Evolutionary conservation across 257 asterid species (phyloP), one percentile per base, ranked within the genome.

Genomic region (Rhazya stricta): DNA sequence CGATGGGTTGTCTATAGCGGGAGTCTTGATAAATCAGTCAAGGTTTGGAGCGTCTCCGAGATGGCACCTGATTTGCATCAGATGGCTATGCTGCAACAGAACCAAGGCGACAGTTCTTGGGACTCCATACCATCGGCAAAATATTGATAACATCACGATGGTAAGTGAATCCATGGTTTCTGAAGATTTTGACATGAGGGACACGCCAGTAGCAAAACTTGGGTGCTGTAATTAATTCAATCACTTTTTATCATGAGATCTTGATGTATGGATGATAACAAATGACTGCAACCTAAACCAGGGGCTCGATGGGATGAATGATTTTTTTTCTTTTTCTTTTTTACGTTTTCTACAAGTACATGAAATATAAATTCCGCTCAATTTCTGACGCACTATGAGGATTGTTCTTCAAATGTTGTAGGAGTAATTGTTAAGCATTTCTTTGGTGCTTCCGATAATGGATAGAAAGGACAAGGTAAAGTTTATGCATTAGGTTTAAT

Each of bases 31-130:
- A 91, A 89, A 70, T 91, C 96, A 0, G 96, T 91, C 9, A 91
- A 89, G 77, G 94, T 91, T 67, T 91, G 97, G 97, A 88, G 92
- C 29, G 90, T 91, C 51, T 85, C 94, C 51, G 97, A 91, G 62
- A 82, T 83, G 85, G 88, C 87, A 37, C 88, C 88, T 5, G 92
- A 85, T 68, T 70, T 83, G 83, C 81, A 82, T 37, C 78, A 74
- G 63, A 74, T 81, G 81, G 77, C 74, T 27, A 71, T 74, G 81
- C 39, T 68, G 80, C 82, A 77, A 21, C 85, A 74, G 9, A 62
- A 63, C 25, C 75, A 73, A 6, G 83, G 77, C 2, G 84, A 79
- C 69, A 37, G 67, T 16, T 77, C 83, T 34, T 91, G 96, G 96
- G 92, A 85, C 1, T 80, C 88, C 0, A 85, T 89, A 27, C 91